Percentiles rank a stretch among this genome's conserved stretches.
Conservation (phyloP, 2,329 filamentous ascomycete species). For the Epichloe bromicola region DNA sequence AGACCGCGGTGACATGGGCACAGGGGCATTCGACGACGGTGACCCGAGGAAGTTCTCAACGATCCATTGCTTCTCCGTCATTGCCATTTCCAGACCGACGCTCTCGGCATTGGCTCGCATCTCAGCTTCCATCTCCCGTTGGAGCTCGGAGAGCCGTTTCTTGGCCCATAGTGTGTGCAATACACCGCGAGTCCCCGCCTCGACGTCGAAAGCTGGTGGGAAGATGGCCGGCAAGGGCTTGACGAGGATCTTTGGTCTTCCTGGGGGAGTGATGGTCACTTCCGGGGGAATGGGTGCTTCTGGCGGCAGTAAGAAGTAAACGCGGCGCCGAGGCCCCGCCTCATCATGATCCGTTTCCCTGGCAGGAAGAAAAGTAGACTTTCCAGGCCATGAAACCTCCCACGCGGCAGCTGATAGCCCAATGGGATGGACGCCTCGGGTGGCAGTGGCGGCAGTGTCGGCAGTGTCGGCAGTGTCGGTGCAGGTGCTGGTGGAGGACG, state of each 20-base stretch:
- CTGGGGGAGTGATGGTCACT: constrained; percentile 47
- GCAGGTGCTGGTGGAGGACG: neutral
- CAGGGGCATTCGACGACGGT: constrained; percentile 14
- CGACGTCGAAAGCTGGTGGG: constrained; percentile 58
- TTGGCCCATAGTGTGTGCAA: constrained; percentile 87
- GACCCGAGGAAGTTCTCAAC: constrained; percentile 52
- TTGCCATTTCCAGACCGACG: constrained; percentile 70
- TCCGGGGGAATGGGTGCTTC: constrained; percentile 57
- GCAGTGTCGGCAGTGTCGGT: neutral
- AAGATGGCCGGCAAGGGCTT: constrained; percentile 84
- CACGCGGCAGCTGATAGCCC: constrained; percentile 31
- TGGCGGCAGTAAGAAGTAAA: constrained; percentile 73
- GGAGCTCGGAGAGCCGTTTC: constrained; percentile 60
- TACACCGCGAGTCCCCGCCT: constrained; percentile 64
- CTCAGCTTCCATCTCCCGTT: constrained; percentile 65
- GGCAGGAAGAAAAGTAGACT: constrained; percentile 56
- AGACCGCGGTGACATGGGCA: constrained; percentile 43
- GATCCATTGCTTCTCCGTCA: constrained; percentile 78
- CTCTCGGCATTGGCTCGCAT: constrained; percentile 64
- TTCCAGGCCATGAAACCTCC: constrained; percentile 76
- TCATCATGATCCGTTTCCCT: constrained; percentile 24
- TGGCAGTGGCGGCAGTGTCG: neutral
- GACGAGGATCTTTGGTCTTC: constrained; percentile 36
- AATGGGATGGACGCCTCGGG: constrained; percentile 2
- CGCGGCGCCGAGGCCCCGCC: constrained; percentile 37